Conservation (phyloP, 768 basidiomycete species). For the Lentinula raphanica region DNA sequence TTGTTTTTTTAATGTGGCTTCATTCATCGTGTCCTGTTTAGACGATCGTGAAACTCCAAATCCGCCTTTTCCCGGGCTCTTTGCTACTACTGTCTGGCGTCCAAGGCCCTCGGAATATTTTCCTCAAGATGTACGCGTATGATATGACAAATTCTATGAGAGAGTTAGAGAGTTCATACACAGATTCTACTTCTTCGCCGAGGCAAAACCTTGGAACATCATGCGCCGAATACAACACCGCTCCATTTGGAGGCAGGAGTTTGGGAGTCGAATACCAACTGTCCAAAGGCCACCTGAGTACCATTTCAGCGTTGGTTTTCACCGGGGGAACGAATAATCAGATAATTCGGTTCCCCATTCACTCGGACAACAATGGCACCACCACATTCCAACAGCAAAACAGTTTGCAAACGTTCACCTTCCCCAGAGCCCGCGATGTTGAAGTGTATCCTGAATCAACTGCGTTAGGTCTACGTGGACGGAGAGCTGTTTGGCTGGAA, state of each 20-base stretch:
- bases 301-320: conserved; percentile 1
- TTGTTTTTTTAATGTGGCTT: neutral
- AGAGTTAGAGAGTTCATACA: neutral
- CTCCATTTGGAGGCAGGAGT: neutral
- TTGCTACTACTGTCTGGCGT: conserved; percentile 26
- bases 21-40: conserved; percentile 8
- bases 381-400: neutral
- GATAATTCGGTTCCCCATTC: conserved; percentile 16
- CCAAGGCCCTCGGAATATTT: conserved; percentile 20
- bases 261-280: neutral
- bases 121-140: conserved; percentile 26
- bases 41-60: conserved; percentile 27
- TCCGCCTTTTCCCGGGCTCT: conserved; percentile 24
- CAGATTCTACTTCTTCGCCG: neutral
- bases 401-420: conserved; percentile 13
- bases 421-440: conserved; percentile 20
- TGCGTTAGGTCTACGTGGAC: conserved; percentile 38
- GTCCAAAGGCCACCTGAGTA: neutral
- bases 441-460: conserved; percentile 21
- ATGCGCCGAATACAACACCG: neutral
- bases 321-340: neutral
- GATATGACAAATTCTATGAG: conserved; percentile 11
- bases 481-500: conserved; percentile 49
- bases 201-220: neutral
- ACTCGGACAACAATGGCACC: neutral